Base-by-base conservation (phyloP, 768 basidiomycete genomes). In the Mycena rosella region DNA sequence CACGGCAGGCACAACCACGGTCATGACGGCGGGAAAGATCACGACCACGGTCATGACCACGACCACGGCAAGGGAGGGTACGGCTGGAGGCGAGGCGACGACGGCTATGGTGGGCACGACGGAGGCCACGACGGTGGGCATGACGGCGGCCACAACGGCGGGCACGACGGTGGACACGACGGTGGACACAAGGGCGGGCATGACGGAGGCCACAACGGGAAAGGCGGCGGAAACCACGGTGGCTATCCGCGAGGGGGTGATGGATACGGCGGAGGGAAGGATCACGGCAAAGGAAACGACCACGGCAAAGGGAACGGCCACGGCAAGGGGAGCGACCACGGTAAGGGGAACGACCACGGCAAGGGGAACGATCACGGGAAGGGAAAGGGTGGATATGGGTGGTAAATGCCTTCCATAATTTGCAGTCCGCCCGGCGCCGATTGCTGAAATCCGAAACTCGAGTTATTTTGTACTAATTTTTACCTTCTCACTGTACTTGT, bases 401-500 rank as follows among this genome's bases (percentile, higher is more conserved):
- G 45, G 44, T 59, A 48, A 48, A 34, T 18, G 4, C 13, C 18
- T 36, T 14, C 57, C n/a, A 27, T 22, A 32, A 8, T 17, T 34
- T 11, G 45, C n/a, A 8, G 44, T 48, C 32, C 26, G 34, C 34
- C 47, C 34, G 17, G 27, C 29, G 42, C 44, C n/a, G 20, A 24
- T 34, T 34, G n/a, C 45, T 36, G 32, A 20, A 59, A 45, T 34
- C 32, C 24, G 32, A 7, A n/a, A 60, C 9, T 30, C 22, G 32
- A 34, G 32, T 60, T 48, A 20, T n/a, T 10, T 44, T 44, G 20
- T 49, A 60, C n/a, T 51, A 60, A 60, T 60, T 2, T 17, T 45
- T 60, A 60, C 22, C 47, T 20, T 20, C 24, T 60, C 34, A 5
- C 47, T 60, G 30, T 60, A 60, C 24, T 54, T 54, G 32, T 58